A percentile compares a stretch with the other conserved stretches of the same genome.
phyloP scores from a whole-genome alignment of 2,329 filamentous ascomycete species.

The Pezicula carpinea region DNA sequence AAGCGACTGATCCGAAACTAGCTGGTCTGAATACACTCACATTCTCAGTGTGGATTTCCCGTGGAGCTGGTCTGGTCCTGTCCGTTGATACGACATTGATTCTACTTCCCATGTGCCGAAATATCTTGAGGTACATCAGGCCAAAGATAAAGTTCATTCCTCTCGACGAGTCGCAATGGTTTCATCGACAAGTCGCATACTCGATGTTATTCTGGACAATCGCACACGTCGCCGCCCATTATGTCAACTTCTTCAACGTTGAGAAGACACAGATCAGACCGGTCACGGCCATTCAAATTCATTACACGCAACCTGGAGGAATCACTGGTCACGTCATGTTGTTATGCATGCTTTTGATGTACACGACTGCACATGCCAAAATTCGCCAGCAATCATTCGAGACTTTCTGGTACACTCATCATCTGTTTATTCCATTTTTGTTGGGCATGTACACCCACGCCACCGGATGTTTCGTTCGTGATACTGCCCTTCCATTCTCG shows the following conservation, averaged over 20 bases:
- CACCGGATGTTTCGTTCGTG: conserved; percentile 92
- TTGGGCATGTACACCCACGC: conserved; percentile 94
- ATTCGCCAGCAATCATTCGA: conserved; percentile 97
- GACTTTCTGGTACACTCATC: conserved; percentile 99
- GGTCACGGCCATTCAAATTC: conserved; percentile 79
- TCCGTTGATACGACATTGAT: conserved; percentile 84
- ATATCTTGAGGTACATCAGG: conserved; percentile 75
- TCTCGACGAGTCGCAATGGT: conserved; percentile 95
- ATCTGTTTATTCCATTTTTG: conserved; percentile 95
- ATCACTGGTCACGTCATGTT: conserved; percentile 97
- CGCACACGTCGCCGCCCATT: conserved; percentile 75
- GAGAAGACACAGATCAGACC: conserved; percentile 79
- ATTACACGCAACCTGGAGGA: conserved; percentile 83
- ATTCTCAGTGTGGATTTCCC: conserved; percentile 93
- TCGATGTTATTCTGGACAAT: conserved; percentile 77
- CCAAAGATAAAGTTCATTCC: conserved; percentile 86
- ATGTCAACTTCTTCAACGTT: conserved; percentile 98
- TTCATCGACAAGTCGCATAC: conserved; percentile 93
- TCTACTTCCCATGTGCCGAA: conserved; percentile 90
- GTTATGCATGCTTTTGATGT: conserved; percentile 98
- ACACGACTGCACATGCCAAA: conserved; percentile 87
- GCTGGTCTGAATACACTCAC: conserved; percentile 74
- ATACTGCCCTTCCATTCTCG: conserved; percentile 65
- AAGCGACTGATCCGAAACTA: conserved; percentile 62
- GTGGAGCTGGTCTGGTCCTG: conserved; percentile 84